Base-by-base conservation (phyloP, 768 basidiomycete genomes). In the Crepidotus variabilis region DNA sequence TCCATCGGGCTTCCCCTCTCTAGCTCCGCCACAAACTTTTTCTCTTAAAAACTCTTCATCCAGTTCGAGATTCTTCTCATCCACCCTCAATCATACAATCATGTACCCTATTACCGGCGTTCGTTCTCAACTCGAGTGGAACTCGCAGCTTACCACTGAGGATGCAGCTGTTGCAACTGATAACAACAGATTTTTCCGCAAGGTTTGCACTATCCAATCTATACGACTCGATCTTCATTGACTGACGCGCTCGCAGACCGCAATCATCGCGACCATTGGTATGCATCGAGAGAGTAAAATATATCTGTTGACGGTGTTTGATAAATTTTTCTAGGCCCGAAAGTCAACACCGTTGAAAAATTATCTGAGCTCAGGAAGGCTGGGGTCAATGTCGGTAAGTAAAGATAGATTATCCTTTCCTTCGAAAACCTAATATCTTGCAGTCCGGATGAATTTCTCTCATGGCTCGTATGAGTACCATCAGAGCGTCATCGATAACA, bases 391-490 rank as follows among this genome's bases (percentile, higher is more conserved):
- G 90, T 99, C 70, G 95, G 96, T 96, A 59, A 61, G 93, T 78
- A 16, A 36, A 18, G 33, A 20, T n/a, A 45, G 55, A 18, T 61
- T 39, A 47, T 18, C 22, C 36, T 22, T 21, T n/a, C 20, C 16
- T 36, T 47, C n/a, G 22, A 33, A 20, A 32, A 45, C 50, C 24
- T 53, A 18, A 24, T 16, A 4, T 7, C 11, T 34, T 54, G 55
- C 43, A 98, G 97, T 99, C 61, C 95, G 97, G 75, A 98, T 99
- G 97, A 99, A 99, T 83, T 99, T 98, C 72, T 98, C 96, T 54
- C 97, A 99, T 85, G 97, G 97, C 48, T 89, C 88, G 55, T 95
- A 99, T 74, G 94, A 94, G 66, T 98, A 96, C 72, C 97, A 98
- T 77, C 94, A 99, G 77, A 94, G 92, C 61, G 97, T 98, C 63